These are phyloP conservation scores for Wickerhamiella qilinensis DNA, from an alignment of 805 yeast genomes.

Conservation along the genomic window DNA sequence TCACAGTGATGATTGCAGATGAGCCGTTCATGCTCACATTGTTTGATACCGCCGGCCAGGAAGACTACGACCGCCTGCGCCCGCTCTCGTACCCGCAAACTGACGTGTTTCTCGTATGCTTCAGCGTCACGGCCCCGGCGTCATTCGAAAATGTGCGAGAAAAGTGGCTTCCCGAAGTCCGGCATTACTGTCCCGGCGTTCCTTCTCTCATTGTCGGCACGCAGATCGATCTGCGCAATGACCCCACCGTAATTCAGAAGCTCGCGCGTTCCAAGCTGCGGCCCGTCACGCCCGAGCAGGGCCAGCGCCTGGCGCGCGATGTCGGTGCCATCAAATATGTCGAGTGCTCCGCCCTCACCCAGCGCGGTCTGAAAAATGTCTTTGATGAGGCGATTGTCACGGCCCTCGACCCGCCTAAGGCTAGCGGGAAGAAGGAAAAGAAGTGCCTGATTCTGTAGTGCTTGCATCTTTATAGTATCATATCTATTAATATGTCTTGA, in stretches of 20 bases:
- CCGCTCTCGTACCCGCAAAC: constrained; percentile 95
- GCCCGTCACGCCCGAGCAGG: constrained; percentile 75
- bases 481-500: background rate
- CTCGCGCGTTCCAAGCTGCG: constrained; percentile 78
- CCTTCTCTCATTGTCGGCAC: constrained; percentile 96
- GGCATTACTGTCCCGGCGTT: constrained; percentile 95
- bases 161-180: constrained; percentile 98
- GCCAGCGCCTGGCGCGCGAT: constrained; percentile 86
- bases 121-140: constrained; percentile 92
- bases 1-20: constrained; percentile 58
- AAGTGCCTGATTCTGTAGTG: constrained; percentile 62
- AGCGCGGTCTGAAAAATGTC: constrained; percentile 92
- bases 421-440: constrained; percentile 45
- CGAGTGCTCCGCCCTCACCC: constrained; percentile 95
- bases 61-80: constrained; percentile 93
- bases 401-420: constrained; percentile 88
- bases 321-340: constrained; percentile 91
- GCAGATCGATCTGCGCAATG: constrained; percentile 87
- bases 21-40: constrained; percentile 96
- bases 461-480: background rate
- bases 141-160: constrained; percentile 94
- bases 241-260: constrained; percentile 77
- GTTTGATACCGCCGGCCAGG: constrained; percentile 98
- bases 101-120: constrained; percentile 90
- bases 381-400: constrained; percentile 98